Base-by-base conservation (phyloP, 139 green algal genomes). In the Nannochloris sp. region DNA sequence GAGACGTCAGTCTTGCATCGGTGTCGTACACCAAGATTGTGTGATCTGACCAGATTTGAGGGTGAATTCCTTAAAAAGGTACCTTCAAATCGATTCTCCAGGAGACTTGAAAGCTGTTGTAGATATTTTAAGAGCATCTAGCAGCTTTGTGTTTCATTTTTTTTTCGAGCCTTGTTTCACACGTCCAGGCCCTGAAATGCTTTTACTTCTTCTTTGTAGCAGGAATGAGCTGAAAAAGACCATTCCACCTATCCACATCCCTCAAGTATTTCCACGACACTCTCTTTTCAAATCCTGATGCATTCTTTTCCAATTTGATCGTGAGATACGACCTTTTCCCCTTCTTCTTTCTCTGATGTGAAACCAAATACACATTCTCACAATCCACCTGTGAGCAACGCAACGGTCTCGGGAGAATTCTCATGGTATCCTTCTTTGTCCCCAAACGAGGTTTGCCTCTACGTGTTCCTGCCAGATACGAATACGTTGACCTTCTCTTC, bases 371-470 rank as follows among this genome's bases (percentile, higher is more conserved):
- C 3, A 53, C 46, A 53, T 53, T 53, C 20, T 53, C 46, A 53
- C 46, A 53, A 14, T 53, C 46, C 20, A 53, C 46, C 12, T 53
- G 14, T 53, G 46, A 53, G 6, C 46, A 53, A 53, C 46, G 46
- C 46, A 53, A 53, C 12, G 10, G 11, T 11, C 46, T 53, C 20
- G 46, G 46, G 20, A 53, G 17, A 11, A 53, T 53, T 53, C 46
- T 53, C 46, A 53, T 53, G n/a, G 46, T 23, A 11, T 53, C 46
- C 6, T 26, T 53, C 46, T 53, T 23, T 11, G 46, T 53, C 46
- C 46, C 46, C 46, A 53, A 53, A 53, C 46, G 46, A 53, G 46
- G 46, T 53, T 53, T 53, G n/a, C 46, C 46, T 53, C 46, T 11
- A 10, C 20, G 17, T 11, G 8, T 53, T 14, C 46, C 46, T 25